Evolutionary conservation across 1,284 basidiomycete genomes (phyloP), one percentile per base, ranked within the genome.

Genomic region (Microbotryum silenes-acaulis): DNA sequence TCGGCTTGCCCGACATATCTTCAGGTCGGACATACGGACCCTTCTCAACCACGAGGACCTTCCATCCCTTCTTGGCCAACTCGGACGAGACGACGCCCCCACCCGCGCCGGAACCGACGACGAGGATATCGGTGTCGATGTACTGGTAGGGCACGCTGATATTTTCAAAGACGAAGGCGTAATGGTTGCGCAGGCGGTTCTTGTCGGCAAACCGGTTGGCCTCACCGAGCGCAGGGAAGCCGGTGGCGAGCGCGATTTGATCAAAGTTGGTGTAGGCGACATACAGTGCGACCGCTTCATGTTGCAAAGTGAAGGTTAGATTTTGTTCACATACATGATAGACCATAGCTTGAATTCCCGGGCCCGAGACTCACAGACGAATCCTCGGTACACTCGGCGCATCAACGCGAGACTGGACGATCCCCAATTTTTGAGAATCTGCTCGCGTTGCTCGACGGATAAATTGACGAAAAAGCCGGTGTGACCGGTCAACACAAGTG

Each of bases 71-170:
- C 63, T 73, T 70, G 4, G 76, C 69, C 16, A 77, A 63, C 55
- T 74, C 59, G 12, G 76, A 75, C 0, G 73, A 72, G 20, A 75
- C 76, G 42, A 76, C 77, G 6, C 72, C 70, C 20, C 77, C 79
- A 9, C 78, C 79, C 0, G 76, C 74, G 8, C 79, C 79, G 0
- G 78, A 78, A 2, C 79, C 79, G 56, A 79, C 70, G 59, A 80
- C 52, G 31, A 69, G 63, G 31, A 67, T 59, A 50, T 69, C 67
- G 10, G 67, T 69, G n/a, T 69, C 62, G 57, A 69, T 51, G 49
- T 56, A 59, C 51, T 63, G 48, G 44, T 42, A 57, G 2, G 57
- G 59, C 4, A 31, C 20, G 10, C 44, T 25, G 60, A 68, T 62
- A 9, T n/a, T 44, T 51, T 68, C 64, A 37, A 68, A 66, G 23